Evolutionary conservation across 306 rosid genomes (phyloP), one percentile per base, ranked within the genome.

Genomic region (Bauhinia variegata): DNA sequence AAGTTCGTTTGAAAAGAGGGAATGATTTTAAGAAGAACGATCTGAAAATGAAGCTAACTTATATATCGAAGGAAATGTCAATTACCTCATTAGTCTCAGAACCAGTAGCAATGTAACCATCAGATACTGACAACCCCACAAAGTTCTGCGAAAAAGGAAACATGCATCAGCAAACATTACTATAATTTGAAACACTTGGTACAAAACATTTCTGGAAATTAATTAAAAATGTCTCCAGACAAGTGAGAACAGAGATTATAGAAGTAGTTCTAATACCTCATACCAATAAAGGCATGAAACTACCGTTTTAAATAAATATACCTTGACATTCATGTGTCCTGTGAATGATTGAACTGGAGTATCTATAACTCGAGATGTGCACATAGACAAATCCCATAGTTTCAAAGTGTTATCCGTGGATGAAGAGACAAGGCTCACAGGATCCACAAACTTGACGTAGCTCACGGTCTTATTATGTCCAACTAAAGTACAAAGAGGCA

Each of bases 51-150:
- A 23, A 23, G 1, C 28, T 23, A 23, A 23, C n/a, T n/a, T n/a
- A n/a, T n/a, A n/a, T n/a, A n/a, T 23, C 23, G 11, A n/a, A 51
- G 48, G 36, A 53, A 8, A 28, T 41, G 11, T 19, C 16, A 75
- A 58, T 58, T 82, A 95, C 99, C 99, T 95, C 97, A 59, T 95
- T 90, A 53, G 97, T 88, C 82, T 95, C 99, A 47, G 99, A 90
- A 76, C 99, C 99, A 10, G 99, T 95, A 47, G 99, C 99, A 68
- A 95, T 90, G 67, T 86, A 95, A 64, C 99, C 97, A 76, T 95
- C 96, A 19, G 86, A 82, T 55, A 88, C 95, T 19, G 99, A 88
- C 76, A 95, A 78, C 15, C 99, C 99, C 70, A 95, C 99, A 13
- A 95, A 95, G 79, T 95, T 95, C 99, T 95, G 91, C 81, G 73